Conservation (phyloP, 2,329 filamentous ascomycete species). For the Tolypocladium guangdongense region DNA sequence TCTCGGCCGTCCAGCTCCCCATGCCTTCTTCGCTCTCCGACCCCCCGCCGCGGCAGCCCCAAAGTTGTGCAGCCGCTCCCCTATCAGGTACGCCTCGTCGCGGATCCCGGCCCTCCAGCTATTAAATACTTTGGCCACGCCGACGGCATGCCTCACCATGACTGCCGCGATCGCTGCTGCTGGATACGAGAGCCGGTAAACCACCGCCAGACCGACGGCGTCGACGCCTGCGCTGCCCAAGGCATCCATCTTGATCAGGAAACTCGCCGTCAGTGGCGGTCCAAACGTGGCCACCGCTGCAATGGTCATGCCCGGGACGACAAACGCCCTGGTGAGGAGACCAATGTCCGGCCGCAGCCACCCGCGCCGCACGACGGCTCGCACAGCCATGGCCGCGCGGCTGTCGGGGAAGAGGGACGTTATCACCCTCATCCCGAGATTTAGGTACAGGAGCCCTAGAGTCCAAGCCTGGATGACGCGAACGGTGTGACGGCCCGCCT, state of each 20-base stretch:
- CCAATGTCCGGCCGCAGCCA: conserved; percentile 69
- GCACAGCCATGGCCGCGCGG: conserved; percentile 62
- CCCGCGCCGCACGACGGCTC: conserved; percentile 61
- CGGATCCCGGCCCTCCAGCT: conserved; percentile 73
- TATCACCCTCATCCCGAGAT: conserved; percentile 62
- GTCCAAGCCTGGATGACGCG: conserved; percentile 92
- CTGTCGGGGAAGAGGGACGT: conserved; percentile 57
- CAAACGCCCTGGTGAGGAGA: conserved; percentile 74
- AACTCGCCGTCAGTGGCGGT: conserved; percentile 48
- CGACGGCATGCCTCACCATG: conserved; percentile 29
- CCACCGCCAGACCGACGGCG: conserved; percentile 20
- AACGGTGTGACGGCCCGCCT: conserved; percentile 50
- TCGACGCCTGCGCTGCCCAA: conserved; percentile 9
- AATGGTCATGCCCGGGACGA: conserved; percentile 62
- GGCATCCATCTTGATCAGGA: conserved; percentile 14
- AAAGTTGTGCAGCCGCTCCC: conserved; percentile 91
- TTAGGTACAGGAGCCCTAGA: conserved; percentile 79
- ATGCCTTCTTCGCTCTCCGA: conserved; percentile 22
- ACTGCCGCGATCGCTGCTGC: conserved; percentile 40
- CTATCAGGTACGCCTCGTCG: conserved; percentile 94
- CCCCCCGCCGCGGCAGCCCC: conserved; percentile 36
- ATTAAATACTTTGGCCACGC: conserved; percentile 50
- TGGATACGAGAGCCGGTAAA: conserved; percentile 61
- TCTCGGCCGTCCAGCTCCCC: conserved; percentile 19
- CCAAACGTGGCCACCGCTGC: conserved; percentile 49